Conservation (phyloP, 495 filamentous ascomycete genomes). For the Jackrogersella minutella region DNA sequence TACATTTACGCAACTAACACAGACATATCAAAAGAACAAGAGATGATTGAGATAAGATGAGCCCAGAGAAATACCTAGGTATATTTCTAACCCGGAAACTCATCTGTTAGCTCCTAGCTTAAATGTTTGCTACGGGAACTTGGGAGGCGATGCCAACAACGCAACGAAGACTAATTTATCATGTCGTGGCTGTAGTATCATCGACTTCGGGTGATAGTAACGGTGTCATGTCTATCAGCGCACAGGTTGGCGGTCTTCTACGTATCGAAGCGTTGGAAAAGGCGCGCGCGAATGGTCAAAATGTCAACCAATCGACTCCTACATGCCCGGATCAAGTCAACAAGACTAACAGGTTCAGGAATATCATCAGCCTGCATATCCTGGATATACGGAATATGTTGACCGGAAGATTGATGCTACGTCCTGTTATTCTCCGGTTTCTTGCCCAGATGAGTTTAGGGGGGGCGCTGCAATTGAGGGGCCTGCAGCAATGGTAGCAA, state of each 20-base stretch:
- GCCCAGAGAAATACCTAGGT: constrained; percentile 29
- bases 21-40: constrained; percentile 13
- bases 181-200: background rate
- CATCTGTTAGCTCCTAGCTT: constrained; percentile 31
- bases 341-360: constrained; percentile 5
- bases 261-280: constrained; percentile 17
- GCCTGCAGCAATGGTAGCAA: background rate
- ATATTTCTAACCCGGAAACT: constrained; percentile 32
- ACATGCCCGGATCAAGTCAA: background rate
- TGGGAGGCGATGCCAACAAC: background rate
- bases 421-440: constrained; percentile 12
- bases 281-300: background rate
- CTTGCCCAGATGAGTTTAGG: constrained; percentile 9
- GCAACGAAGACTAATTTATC: constrained; percentile 11
- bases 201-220: background rate
- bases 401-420: constrained; percentile 18
- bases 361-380: constrained; percentile 12
- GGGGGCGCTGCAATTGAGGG: constrained; percentile 1
- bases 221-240: constrained; percentile 6
- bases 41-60: constrained; percentile 35
- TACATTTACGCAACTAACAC: constrained; percentile 32
- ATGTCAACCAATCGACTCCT: background rate
- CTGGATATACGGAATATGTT: constrained; percentile 14
- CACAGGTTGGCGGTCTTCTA: constrained; percentile 18
- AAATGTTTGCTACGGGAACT: background rate